Percentiles rank a stretch among this genome's conserved stretches.
phyloP scores from a whole-genome alignment of 176 grass and related monocot species.

The Oryza rufipogon region DNA sequence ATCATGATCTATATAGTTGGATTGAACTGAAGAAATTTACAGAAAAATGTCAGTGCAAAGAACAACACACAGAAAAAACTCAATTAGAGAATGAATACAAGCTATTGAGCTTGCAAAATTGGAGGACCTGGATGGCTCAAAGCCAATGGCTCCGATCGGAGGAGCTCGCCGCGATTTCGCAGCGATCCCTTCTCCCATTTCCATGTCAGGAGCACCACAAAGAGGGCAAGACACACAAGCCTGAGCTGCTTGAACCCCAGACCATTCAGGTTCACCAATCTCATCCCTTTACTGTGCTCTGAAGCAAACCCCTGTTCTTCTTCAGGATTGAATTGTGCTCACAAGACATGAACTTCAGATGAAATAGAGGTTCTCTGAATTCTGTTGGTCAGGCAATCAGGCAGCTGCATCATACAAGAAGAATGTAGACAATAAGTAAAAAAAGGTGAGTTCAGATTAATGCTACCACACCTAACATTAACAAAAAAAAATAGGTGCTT shows the following conservation, averaged over 20 bases:
- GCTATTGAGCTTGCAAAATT: conserved; percentile 21
- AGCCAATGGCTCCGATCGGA: conserved; percentile 39
- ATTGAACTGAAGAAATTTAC: conserved; percentile 12
- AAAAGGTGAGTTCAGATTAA: conserved; percentile 9
- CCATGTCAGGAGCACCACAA: conserved; percentile 51
- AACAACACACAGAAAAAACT: conserved; percentile 1
- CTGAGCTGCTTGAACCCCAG: conserved; percentile 62
- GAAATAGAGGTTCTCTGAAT: not conserved
- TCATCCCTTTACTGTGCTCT: conserved; percentile 44
- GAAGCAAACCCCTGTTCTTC: conserved; percentile 1
- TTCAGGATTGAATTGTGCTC: not conserved
- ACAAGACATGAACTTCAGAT: not conserved
- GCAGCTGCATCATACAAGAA: conserved; percentile 12
- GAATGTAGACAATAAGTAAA: not conserved
- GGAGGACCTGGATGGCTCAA: conserved; percentile 52
- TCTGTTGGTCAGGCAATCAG: not conserved
- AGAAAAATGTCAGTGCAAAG: not conserved
- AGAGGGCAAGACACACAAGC: conserved; percentile 44
- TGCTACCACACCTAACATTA: conserved; percentile 26
- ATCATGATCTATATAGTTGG: conserved; percentile 28
- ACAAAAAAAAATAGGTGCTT: not conserved
- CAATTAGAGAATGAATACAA: not conserved
- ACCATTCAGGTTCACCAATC: conserved; percentile 47
- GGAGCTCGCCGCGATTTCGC: conserved; percentile 23
- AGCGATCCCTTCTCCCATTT: conserved; percentile 64